Evolutionary conservation across 345 rosid species (phyloP), one percentile per base, ranked within the genome.

Genomic region (Eucalyptus cloeziana): DNA sequence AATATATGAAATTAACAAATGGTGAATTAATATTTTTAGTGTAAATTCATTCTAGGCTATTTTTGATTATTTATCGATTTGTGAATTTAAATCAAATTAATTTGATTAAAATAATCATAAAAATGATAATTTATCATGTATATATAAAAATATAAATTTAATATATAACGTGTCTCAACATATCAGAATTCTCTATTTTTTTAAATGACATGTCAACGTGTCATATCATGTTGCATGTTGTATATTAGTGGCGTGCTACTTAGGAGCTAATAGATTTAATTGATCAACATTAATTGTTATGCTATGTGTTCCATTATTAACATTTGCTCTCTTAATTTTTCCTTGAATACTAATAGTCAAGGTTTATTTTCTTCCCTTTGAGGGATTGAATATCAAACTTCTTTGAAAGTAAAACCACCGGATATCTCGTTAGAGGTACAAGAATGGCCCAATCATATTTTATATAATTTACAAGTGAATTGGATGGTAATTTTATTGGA

Each of bases 121-220:
- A 52, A 52, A 52, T 52, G 56, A 52, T 52, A 0, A 19, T 52
- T 52, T 52, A 52, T 52, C 10, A 52, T 52, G 10, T 15, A 52
- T 52, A 7, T 19, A 52, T 52, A 52, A 52, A 52, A 1, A 19
- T 52, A 52, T 52, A 52, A 19, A 52, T 52, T 52, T 19, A 52
- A 52, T 52, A 52, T 7, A 19, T 52, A 52, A 52, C 1, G 0
- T 52, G 2, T 52, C 56, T 0, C 56, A 17, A 17, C 56, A 9
- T 52, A 0, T 52, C 0, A 3, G 0, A 3, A 52, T 52, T 52
- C 9, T 52, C 10, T 52, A 7, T 52, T 19, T 19, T 51, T 52
- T 52, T 0, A 0, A 19, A 52, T 52, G 22, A 52, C 0, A 0
- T 52, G 24, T 19, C 9, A 3, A 0, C 24, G 2, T 52, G 0